Evolutionary conservation across 1,284 basidiomycete species (phyloP).

Genomic region (Ganoderma meredithae): DNA sequence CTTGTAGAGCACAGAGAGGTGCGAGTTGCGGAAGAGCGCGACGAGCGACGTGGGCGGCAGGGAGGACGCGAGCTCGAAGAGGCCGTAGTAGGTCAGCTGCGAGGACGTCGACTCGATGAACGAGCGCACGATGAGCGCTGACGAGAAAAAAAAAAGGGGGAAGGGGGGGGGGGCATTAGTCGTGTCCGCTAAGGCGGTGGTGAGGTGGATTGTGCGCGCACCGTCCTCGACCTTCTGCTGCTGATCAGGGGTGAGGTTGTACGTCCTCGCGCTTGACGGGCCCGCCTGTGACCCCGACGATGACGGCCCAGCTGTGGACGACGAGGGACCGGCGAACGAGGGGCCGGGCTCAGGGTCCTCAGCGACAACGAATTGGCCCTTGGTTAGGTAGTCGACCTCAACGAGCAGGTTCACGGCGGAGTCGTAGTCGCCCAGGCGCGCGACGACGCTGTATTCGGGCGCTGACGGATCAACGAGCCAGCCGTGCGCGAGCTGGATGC

Average conservation of each 20-base stretch:
- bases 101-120: slow-evolving; percentile 81
- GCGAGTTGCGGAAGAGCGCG: slow-evolving; percentile 89
- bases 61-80: slow-evolving; percentile 71
- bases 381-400: slow-evolving; percentile 76
- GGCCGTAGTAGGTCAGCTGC: slow-evolving; percentile 87
- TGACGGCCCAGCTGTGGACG: background rate
- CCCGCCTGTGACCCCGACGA: background rate
- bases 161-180: too few relatives aligned
- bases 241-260: slow-evolving; percentile 55
- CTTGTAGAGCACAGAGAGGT: slow-evolving; percentile 88
- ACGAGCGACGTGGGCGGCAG: slow-evolving; percentile 66
- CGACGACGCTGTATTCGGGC: slow-evolving; percentile 63
- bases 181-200: too few relatives aligned
- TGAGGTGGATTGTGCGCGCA: too few relatives aligned
- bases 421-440: slow-evolving; percentile 69
- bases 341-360: slow-evolving; percentile 14
- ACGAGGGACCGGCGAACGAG: background rate
- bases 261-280: slow-evolving; percentile 20
- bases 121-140: slow-evolving; percentile 71
- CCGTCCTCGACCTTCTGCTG: slow-evolving; percentile 70
- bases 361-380: slow-evolving; percentile 60
- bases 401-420: slow-evolving; percentile 76
- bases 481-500: slow-evolving; percentile 86
- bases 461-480: slow-evolving; percentile 89
- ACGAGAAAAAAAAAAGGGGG: too few relatives aligned